Evolutionary conservation across 768 basidiomycete genomes (phyloP).

Genomic region (Omphalotus guepiniiformis): DNA sequence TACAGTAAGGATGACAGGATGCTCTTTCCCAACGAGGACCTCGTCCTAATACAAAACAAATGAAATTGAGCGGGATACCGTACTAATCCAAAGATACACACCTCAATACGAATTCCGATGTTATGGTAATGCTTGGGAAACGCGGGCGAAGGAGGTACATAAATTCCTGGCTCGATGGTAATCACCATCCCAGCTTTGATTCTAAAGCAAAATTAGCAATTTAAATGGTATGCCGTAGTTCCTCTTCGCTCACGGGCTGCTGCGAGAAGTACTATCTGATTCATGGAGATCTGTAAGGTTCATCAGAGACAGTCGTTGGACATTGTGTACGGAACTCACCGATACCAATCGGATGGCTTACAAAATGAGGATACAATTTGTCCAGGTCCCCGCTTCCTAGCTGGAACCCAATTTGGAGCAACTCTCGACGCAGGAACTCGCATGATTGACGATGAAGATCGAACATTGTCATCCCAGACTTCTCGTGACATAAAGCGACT

Average conservation of each 20-base stretch:
- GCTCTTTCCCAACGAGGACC: slow-evolving; percentile 45
- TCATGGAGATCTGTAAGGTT: slow-evolving; percentile 88
- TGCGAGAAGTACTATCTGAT: slow-evolving; percentile 57
- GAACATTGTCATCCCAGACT: slow-evolving; percentile 54
- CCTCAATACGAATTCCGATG: slow-evolving; percentile 90
- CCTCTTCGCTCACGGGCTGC: too few relatives aligned
- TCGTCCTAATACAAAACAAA: slow-evolving; percentile 38
- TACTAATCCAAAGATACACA: slow-evolving; percentile 18
- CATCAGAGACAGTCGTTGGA: not conserved
- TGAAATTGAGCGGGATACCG: slow-evolving; percentile 9
- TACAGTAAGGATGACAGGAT: slow-evolving; percentile 47
- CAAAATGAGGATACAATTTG: slow-evolving; percentile 88
- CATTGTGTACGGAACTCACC: slow-evolving; percentile 42
- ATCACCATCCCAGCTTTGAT: slow-evolving; percentile 85
- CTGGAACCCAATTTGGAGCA: slow-evolving; percentile 74
- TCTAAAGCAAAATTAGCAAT: slow-evolving; percentile 35
- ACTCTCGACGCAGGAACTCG: slow-evolving; percentile 60
- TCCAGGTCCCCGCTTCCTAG: slow-evolving; percentile 57
- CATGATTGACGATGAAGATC: slow-evolving; percentile 77
- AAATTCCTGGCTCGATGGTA: slow-evolving; percentile 91
- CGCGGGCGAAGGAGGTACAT: slow-evolving; percentile 73
- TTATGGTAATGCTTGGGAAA: slow-evolving; percentile 91
- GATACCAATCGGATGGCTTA: slow-evolving; percentile 91
- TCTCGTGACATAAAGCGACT: slow-evolving; percentile 55
- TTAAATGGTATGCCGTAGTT: too few relatives aligned